phyloP scores from a whole-genome alignment of 108 stramenopile species.

The Mediolabrus comicus region DNA sequence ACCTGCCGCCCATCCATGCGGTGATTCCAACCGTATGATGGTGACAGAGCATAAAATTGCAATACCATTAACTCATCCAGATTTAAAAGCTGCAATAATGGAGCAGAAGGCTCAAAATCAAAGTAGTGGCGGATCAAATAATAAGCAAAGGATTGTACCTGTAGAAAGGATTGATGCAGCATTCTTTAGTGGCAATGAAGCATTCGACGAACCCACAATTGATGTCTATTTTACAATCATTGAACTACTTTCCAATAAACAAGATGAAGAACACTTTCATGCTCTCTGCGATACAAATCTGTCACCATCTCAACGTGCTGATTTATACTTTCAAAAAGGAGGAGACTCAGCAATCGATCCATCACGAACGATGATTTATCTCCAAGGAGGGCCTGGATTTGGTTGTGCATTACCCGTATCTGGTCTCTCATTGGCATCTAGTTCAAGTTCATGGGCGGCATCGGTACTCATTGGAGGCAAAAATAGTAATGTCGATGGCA shows the following conservation, averaged over 20 bases:
- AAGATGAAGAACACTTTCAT: conserved; percentile 32
- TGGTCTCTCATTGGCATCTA: conserved; percentile 45
- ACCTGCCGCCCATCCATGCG: conserved; percentile 71
- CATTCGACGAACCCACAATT: conserved; percentile 40
- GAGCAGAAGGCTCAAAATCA: not conserved
- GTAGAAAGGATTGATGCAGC: conserved; percentile 19
- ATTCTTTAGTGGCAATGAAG: conserved; percentile 19
- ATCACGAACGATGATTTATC: conserved; percentile 65
- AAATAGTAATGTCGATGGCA: conserved; percentile 30
- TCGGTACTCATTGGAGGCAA: conserved; percentile 51
- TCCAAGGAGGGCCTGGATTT: conserved; percentile 93
- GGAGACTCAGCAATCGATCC: conserved; percentile 43
- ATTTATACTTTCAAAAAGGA: conserved; percentile 8
- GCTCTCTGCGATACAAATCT: conserved; percentile 12
- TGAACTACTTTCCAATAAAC: conserved; percentile 49
- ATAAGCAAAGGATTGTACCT: not conserved
- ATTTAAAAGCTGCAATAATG: conserved; percentile 14
- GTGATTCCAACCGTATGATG: conserved; percentile 47
- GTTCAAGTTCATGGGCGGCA: conserved; percentile 66
- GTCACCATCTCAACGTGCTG: conserved; percentile 26
- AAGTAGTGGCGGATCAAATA: not conserved
- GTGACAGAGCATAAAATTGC: conserved; percentile 82
- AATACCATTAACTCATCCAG: conserved; percentile 55
- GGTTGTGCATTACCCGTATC: conserved; percentile 75
- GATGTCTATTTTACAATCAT: conserved; percentile 79